Evolutionary conservation across 106 monocot genomes (phyloP), one percentile per base, ranked within the genome.

Genomic region (Alisma plantagoaquatica): DNA sequence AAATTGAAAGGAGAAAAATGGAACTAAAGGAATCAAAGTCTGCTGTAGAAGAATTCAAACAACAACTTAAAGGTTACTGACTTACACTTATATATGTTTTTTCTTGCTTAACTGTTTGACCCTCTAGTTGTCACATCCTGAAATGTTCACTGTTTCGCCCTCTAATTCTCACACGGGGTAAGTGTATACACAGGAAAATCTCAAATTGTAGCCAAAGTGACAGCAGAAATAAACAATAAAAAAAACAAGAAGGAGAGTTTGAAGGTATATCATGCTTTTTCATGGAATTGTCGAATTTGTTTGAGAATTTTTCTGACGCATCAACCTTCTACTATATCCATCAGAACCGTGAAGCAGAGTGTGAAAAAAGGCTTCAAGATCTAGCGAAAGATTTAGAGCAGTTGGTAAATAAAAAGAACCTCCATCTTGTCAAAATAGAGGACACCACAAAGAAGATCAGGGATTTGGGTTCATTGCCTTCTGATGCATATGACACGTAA

Each of bases 401-500:
- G 30, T 52, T 89, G 30, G 46, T 98, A 56, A 85, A 77, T 48
- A 81, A 66, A 61, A 82, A 83, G 61, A 98, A 76, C 43, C 62
- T 73, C 10, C 62, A 83, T 68, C 54, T 98, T 23, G 65, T 81
- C 3, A 98, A 90, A 69, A 88, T 89, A 56, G 96, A 98, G 47
- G 96, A 89, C 41, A 79, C 68, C 64, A 69, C 77, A 76, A 90
- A 79, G 57, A 98, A 82, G 47, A 98, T 98, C 27, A 65, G 96
- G 64, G 96, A 98, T 52, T 65, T 98, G 71, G 96, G 96, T 38
- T 89, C 96, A 15, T 45, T 98, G 63, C 96, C 96, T 54, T 88
- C 88, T 53, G 89, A 90, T 72, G 96, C 89, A 53, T 98, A 85
- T 85, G 96, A 89, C 38, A 82, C 60, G 96, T 98, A 90, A 68